Conservation (phyloP, 441 rosid species). For the Brassica hybrid region DNA sequence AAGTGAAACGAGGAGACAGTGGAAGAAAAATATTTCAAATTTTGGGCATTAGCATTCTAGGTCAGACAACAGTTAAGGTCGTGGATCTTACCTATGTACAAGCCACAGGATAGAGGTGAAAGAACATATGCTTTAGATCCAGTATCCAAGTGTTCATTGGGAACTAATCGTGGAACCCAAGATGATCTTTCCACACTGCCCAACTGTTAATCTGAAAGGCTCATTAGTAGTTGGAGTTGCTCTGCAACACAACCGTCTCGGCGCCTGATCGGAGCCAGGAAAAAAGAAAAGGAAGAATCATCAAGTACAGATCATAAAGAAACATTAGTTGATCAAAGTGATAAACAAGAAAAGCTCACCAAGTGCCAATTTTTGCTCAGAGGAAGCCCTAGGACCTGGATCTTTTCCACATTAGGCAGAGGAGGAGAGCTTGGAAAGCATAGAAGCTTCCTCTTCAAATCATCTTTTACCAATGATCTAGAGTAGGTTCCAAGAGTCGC, state of each 20-base stretch:
- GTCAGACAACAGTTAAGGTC: constrained; percentile 36
- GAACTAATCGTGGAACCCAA: constrained; percentile 18
- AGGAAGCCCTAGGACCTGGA: constrained; percentile 66
- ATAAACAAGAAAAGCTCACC: constrained; percentile 51
- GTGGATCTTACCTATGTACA: constrained; percentile 40
- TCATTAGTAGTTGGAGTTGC: constrained; percentile 54
- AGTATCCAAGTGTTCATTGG: constrained; percentile 2
- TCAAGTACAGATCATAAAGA: background rate
- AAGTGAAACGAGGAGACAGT: constrained; percentile 23
- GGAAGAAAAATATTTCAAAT: constrained; percentile 5
- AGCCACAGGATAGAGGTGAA: constrained; percentile 7
- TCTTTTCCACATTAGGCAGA: constrained; percentile 57
- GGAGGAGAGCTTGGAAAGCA: constrained; percentile 76
- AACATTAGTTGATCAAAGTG: constrained; percentile 10
- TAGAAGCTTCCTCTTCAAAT: constrained; percentile 69
- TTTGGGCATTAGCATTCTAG: constrained; percentile 24
- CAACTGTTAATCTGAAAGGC: constrained; percentile 64
- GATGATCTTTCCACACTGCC: constrained; percentile 67
- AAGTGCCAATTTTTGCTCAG: constrained; percentile 71
- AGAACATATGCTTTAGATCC: constrained; percentile 9
- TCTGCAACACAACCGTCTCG: constrained; percentile 80
- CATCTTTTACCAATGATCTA: constrained; percentile 58
- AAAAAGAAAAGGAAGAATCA: constrained; percentile 4
- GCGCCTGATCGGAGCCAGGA: constrained; percentile 53
- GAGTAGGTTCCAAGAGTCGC: constrained; percentile 61